phyloP scores from a whole-genome alignment of 2,329 filamentous ascomycete genomes.

The Paraphaeosphaeria minitans region DNA sequence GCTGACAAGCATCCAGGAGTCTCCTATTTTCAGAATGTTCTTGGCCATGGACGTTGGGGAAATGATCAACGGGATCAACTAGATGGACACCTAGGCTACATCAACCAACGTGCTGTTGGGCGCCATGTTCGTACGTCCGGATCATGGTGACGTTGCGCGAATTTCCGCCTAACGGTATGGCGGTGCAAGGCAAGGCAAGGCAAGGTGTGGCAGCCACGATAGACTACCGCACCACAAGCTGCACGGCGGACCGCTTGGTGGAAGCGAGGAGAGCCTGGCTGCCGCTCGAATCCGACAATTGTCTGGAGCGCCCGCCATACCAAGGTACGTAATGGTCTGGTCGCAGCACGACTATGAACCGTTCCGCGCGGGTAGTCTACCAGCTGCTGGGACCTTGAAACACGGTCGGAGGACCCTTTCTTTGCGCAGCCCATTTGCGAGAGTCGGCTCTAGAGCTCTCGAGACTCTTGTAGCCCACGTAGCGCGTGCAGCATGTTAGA shows the following conservation, averaged over 20 bases:
- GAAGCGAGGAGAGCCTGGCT: constrained; percentile 10
- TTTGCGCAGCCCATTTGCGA: background rate
- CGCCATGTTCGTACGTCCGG: background rate
- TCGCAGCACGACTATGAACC: background rate
- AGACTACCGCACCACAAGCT: no score
- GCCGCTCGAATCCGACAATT: constrained; percentile 8
- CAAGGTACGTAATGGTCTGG: constrained; percentile 34
- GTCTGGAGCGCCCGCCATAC: constrained; percentile 22
- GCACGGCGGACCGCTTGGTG: background rate
- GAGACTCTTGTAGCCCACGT: background rate
- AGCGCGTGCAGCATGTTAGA: background rate
- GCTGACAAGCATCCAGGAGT: background rate
- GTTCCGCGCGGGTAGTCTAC: background rate
- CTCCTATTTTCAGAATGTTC: background rate
- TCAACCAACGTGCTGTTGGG: background rate
- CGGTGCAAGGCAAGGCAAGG: constrained; percentile 5
- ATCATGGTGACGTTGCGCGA: constrained; percentile 8
- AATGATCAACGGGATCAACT: constrained; percentile 4
- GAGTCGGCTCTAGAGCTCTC: background rate
- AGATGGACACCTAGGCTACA: no score
- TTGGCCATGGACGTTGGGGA: background rate
- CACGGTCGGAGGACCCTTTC: background rate
- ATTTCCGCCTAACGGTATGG: constrained; percentile 7
- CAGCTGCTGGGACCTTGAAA: background rate
- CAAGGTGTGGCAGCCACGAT: constrained; percentile 8